Percentiles rank a stretch among this genome's conserved stretches.
Conservation (phyloP, 2,329 filamentous ascomycete species). For the Chalaropsis ovoidea region DNA sequence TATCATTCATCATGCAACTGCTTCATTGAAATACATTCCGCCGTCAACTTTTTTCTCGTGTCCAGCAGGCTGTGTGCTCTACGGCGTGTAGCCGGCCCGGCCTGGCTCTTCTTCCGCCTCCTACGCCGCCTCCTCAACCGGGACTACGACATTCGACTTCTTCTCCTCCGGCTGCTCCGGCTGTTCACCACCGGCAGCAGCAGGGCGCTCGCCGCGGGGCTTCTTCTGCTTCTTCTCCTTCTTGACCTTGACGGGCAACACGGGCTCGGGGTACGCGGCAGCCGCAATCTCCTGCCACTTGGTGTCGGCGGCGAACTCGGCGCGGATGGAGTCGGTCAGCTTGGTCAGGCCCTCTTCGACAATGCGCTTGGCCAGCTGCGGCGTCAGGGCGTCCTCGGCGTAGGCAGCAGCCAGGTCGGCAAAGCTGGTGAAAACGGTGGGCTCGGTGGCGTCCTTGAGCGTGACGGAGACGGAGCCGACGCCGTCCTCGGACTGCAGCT, state of each 20-base stretch:
- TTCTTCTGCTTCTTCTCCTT: conserved; percentile 72
- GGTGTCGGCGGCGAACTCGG: conserved; percentile 55
- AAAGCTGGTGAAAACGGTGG: conserved; percentile 70
- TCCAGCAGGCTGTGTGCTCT: neutral
- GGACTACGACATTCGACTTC: conserved; percentile 22
- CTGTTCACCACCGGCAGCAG: conserved; percentile 35
- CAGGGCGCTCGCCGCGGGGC: conserved; percentile 44
- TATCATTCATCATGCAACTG: neutral
- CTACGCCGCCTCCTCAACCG: conserved; percentile 21
- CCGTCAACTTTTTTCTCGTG: neutral
- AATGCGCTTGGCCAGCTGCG: conserved; percentile 79
- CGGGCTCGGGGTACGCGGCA: conserved; percentile 66
- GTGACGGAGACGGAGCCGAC: conserved; percentile 39
- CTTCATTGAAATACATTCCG: neutral
- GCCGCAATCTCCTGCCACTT: conserved; percentile 65
- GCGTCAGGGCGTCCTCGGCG: conserved; percentile 63
- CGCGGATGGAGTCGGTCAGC: conserved; percentile 68
- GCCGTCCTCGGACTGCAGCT: conserved; percentile 39
- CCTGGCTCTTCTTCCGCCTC: neutral
- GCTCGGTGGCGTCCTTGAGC: conserved; percentile 60
- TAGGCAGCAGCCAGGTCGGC: conserved; percentile 71
- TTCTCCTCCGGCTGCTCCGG: conserved; percentile 17
- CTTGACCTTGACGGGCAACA: conserved; percentile 43
- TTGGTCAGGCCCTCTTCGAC: conserved; percentile 62
- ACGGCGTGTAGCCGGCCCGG: neutral